Evolutionary conservation across 192 early-diverging fungal genomes (phyloP).

Genomic region (Coemansia sp.): DNA sequence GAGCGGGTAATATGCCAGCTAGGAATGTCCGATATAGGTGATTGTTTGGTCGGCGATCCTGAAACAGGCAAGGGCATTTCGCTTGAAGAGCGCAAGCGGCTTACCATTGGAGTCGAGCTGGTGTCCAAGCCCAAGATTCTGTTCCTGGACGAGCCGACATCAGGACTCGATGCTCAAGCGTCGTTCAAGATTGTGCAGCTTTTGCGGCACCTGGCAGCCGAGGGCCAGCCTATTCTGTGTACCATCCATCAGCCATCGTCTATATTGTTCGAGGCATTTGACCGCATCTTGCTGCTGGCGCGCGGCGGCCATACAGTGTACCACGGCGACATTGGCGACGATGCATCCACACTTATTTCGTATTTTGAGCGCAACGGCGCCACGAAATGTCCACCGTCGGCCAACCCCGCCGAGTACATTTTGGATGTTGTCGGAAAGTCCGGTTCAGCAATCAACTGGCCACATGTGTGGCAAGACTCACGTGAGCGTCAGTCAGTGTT

Average conservation of each 20-base stretch:
- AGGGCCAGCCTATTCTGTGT: constrained; percentile 70
- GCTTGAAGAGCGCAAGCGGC: constrained; percentile 83
- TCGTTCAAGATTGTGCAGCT: constrained; percentile 75
- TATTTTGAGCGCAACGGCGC: constrained; percentile 80
- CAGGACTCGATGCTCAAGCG: constrained; percentile 77
- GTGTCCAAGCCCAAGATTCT: constrained; percentile 76
- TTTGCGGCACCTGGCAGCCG: constrained; percentile 64
- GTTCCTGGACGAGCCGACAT: constrained; percentile 90
- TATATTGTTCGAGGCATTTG: constrained; percentile 83
- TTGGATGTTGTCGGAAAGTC: constrained; percentile 77
- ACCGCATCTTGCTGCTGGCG: constrained; percentile 75
- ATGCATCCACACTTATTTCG: constrained; percentile 62
- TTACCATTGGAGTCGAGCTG: constrained; percentile 84
- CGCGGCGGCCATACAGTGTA: constrained; percentile 79
- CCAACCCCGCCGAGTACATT: constrained; percentile 86
- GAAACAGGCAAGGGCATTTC: constrained; percentile 76
- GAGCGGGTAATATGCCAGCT: constrained; percentile 74
- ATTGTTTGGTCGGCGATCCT: constrained; percentile 71
- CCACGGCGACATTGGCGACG: constrained; percentile 75
- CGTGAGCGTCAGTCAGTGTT: constrained; percentile 26
- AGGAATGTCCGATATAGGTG: constrained; percentile 70
- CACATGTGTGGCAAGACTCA: constrained; percentile 52
- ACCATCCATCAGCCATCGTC: constrained; percentile 88
- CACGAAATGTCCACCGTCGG: constrained; percentile 59
- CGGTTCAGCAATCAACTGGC: constrained; percentile 54